Base-by-base conservation (phyloP, 108 stramenopile species). In the Mediolabrus comicus region DNA sequence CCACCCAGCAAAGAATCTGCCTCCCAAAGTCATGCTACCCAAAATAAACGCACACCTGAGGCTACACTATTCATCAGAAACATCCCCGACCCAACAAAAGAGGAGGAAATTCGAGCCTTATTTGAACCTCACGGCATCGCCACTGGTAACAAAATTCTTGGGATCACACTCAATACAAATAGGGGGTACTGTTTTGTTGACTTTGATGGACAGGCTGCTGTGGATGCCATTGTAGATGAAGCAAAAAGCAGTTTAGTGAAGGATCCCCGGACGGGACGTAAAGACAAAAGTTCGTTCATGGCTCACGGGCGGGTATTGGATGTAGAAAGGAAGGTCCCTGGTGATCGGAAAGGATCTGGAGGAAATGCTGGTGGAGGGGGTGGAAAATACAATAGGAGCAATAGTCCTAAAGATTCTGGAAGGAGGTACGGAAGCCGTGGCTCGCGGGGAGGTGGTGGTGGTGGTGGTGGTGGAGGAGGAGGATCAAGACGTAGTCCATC, bases 1-100 rank as follows among this genome's bases (percentile, higher is more conserved):
- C 59, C 59, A 12, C 12, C 58, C 49, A 61, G 32, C 25, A 54
- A 55, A 69, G 10, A 22, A 38, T 53, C 53, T 59, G 17, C 65
- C 58, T 39, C 26, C 16, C 69, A 51, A 31, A 52, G 34, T 26
- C 71, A 52, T 67, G 57, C 75, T 34, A 25, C 59, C n/a, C 19
- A 62, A 34, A 67, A 71, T 49, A 35, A 68, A 54, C 80, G 92
- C 31, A 87, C 87, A 55, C 88, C 92, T 8, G 90, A 91, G 36
- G 86, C 80, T 32, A 94, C 92, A 5, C 68, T 94, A 71, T 89
- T 94, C 63, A 87, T 94, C 67, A 84, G 89, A 65, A 91, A 91
- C 51, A 75, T 94, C 52, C 76, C 87, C 29, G 88, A 86, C 52
- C 68, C 67, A 12, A 80, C 83, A 55, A 90, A 80, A 62, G 90